Evolutionary conservation across 2,329 filamentous ascomycete genomes (phyloP), one percentile per base, ranked within the genome.

Genomic region (Atkinsonella hypoxylon): DNA sequence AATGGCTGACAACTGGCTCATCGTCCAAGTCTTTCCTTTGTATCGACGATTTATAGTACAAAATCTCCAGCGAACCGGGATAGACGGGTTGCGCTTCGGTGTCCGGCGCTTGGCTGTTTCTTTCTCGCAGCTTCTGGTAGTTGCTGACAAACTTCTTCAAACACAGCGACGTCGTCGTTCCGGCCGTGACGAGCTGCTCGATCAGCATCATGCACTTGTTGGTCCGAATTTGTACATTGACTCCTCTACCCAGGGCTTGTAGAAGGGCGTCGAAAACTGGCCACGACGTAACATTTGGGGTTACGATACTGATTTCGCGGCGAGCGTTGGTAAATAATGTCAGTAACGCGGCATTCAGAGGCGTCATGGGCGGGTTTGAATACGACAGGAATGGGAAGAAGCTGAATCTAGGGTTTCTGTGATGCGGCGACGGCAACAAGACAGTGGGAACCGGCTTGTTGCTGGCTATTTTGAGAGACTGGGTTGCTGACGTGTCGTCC

Each of bases 111-210:
- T 51, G 57, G 12, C 47, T 39, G 38, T 12, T 48, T 20, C 56
- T 52, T 10, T 57, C 47, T 38, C 58, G 48, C 34, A 66, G 50
- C 32, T 59, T 57, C 36, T 70, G 63, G 58, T 87, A 82, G 22
- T 71, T 69, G 43, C 73, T 74, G 2, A 83, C 70, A 9, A 91
- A 70, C 44, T 69, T 73, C 30, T 68, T 71, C 4, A 93, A 60
- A 54, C 83, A 86, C 54, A 78, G 71, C 0, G 78, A 72, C 0
- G 87, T 91, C 0, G 83, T 87, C 0, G 83, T 89, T 0, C 84
- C 84, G 0, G 86, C 82, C 0, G 87, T 93, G 22, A 88, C 70
- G n/a, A 93, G 70, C 63, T 94, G 88, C 67, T 94, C 88, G 31
- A 87, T 67, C 15, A 86, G 61, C 86, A 89, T 90, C 73, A 90